phyloP scores from a whole-genome alignment of 164 flowering plant genomes.

The Aristolochia fimbriata region DNA sequence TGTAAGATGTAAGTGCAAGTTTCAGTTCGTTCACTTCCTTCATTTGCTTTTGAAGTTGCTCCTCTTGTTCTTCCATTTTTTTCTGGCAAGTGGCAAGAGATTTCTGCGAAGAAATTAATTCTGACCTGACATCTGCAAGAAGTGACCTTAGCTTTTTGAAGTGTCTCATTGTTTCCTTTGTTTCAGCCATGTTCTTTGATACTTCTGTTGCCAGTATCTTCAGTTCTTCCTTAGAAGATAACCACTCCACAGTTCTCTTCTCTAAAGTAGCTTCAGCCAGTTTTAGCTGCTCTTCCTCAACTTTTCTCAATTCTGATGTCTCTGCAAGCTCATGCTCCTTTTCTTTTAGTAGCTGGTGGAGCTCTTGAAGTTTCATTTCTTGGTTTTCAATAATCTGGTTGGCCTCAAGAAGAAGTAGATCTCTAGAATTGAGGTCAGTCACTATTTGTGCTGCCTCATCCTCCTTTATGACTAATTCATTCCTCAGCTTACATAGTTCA shows the following conservation, averaged over 20 bases:
- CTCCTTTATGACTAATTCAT: constrained; percentile 36
- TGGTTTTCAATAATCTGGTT: constrained; percentile 55
- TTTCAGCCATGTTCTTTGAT: constrained; percentile 27
- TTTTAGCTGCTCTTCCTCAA: constrained; percentile 52
- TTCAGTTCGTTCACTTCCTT: constrained; percentile 56
- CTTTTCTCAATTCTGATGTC: constrained; percentile 22
- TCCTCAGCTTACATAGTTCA: constrained; percentile 45
- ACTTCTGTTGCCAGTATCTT: constrained; percentile 38
- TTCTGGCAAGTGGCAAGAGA: constrained; percentile 48
- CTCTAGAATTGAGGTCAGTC: constrained; percentile 37
- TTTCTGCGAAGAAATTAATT: constrained; percentile 61
- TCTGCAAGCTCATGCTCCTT: constrained; percentile 50
- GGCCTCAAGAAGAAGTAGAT: constrained; percentile 45
- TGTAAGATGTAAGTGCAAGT: constrained; percentile 33
- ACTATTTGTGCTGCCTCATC: constrained; percentile 35
- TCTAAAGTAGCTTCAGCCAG: constrained; percentile 54
- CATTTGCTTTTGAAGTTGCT: constrained; percentile 42
- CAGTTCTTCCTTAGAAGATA: constrained; percentile 51
- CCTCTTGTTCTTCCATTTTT: constrained; percentile 58
- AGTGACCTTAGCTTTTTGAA: constrained; percentile 58
- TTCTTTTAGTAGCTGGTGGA: constrained; percentile 28
- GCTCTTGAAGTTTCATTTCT: constrained; percentile 42
- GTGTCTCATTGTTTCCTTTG: constrained; percentile 38
- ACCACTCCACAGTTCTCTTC: constrained; percentile 56
- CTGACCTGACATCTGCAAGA: constrained; percentile 64